Evolutionary conservation across 148 eudicot genomes (phyloP), one percentile per base, ranked within the genome.

Genomic region (Spergularia bocconei): DNA sequence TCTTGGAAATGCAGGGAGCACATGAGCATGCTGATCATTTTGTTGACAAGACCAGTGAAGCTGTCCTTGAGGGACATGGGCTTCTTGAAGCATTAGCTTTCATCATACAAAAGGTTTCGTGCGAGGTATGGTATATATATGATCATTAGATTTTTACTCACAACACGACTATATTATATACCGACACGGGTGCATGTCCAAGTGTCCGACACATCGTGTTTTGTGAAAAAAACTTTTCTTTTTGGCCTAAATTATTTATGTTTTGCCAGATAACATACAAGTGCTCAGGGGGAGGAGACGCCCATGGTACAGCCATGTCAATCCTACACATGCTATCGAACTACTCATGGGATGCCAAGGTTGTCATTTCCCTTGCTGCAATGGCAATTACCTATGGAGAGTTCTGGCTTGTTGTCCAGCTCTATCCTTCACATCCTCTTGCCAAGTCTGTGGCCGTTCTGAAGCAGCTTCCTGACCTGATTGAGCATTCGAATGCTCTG

Each of bases 281-380:
- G 86, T 90, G 93, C 72, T 83, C 93, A 0, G 87, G 92, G 8
- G 93, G 93, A 72, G 90, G 87, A 77, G 96, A 95, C 50, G 91
- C 91, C 1, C 97, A 95, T 25, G 79, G 82, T n/a, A 81, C 92
- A 78, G 67, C 97, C 17, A 85, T 95, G 92, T 84, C 90, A 20
- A 79, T 92, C 58, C 81, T 95, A 41, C 70, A 72, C 86, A 79
- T 79, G 85, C 88, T 92, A 8, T 87, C 98, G 4, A 78, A 74
- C 88, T 90, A 90, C 77, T 77, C 91, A 51, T 95, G 98, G 98
- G 97, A 92, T 10, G 97, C 96, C 0, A 95, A 95, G 65, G 84
- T 91, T 20, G 94, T 89, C 68, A 77, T 92, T 33, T 67, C 92
- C 19, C 68, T 95, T 1, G 94, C 91, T n/a, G 91, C 97, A 14